A percentile compares a stretch with the other conserved stretches of the same genome.
These are phyloP conservation scores for Tubosaeta sp. DNA, from an alignment of 768 basidiomycete species.

Conservation along the genomic window DNA sequence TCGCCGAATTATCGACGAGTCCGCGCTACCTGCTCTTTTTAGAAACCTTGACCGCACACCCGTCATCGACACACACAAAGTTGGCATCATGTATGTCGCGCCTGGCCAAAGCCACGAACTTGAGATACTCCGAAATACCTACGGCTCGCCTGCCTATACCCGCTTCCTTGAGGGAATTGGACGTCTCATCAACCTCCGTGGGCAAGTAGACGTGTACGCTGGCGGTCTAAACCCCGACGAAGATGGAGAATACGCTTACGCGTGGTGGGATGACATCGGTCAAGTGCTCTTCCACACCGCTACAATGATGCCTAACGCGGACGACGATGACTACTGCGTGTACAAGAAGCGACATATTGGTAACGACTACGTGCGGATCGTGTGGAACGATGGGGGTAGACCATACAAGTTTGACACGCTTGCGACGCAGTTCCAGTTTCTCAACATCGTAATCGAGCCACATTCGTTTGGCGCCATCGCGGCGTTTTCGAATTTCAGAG, in stretches of 20 bases:
- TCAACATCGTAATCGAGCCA: conserved; percentile 96
- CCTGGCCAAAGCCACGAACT: conserved; percentile 81
- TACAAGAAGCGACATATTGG: conserved; percentile 96
- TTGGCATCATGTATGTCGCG: conserved; percentile 94
- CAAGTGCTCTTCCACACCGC: conserved; percentile 95
- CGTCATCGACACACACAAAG: conserved; percentile 96
- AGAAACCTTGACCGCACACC: conserved; percentile 76
- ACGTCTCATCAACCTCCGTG: conserved; percentile 79
- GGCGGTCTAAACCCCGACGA: conserved; percentile 88
- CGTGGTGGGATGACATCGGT: conserved; percentile 98
- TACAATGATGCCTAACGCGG: conserved; percentile 89
- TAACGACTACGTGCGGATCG: conserved; percentile 92
- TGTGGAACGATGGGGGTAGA: conserved; percentile 96
- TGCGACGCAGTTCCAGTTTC: conserved; percentile 89
- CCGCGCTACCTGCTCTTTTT: conserved; percentile 55
- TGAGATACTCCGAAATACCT: conserved; percentile 84
- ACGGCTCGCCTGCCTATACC: conserved; percentile 93
- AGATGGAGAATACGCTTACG: conserved; percentile 96
- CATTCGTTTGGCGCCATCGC: conserved; percentile 82
- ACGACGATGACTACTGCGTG: conserved; percentile 63
- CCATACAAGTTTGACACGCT: conserved; percentile 91
- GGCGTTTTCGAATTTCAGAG: conserved; percentile 68
- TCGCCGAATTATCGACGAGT: conserved; percentile 48
- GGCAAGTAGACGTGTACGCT: conserved; percentile 88
- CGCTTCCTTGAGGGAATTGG: conserved; percentile 91